Conservation (phyloP, 2,329 filamentous ascomycete genomes). For the Fusarium subglutinans region DNA sequence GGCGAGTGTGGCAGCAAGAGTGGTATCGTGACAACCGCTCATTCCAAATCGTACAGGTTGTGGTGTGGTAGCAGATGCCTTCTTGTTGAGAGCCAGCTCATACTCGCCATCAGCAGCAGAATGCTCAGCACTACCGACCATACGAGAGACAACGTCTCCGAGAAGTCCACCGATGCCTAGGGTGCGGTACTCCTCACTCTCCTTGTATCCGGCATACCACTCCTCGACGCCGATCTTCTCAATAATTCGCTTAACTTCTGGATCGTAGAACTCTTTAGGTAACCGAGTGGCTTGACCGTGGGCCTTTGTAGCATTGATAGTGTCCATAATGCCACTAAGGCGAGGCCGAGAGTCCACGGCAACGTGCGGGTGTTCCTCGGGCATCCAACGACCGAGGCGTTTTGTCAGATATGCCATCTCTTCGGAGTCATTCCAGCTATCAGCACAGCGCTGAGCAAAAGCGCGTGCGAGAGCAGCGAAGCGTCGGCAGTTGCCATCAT, state of each 20-base stretch:
- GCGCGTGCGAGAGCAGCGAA: constrained; percentile 75
- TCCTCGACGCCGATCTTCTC: constrained; percentile 85
- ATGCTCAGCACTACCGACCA: constrained; percentile 72
- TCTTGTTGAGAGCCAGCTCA: constrained; percentile 52
- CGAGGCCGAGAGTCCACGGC: constrained; percentile 86
- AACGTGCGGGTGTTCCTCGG: constrained; percentile 70
- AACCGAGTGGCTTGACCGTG: constrained; percentile 79
- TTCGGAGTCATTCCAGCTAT: constrained; percentile 77
- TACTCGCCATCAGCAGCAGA: constrained; percentile 63
- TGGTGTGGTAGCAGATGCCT: constrained; percentile 45
- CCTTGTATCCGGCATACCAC: constrained; percentile 89
- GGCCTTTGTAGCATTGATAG: constrained; percentile 86
- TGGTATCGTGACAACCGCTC: constrained; percentile 93
- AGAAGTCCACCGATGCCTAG: constrained; percentile 87
- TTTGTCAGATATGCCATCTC: constrained; percentile 88
- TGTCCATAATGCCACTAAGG: constrained; percentile 92
- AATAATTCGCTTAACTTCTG: constrained; percentile 73
- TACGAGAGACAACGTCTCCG: constrained; percentile 82
- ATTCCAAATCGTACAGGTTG: constrained; percentile 76
- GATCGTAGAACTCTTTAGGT: constrained; percentile 88
- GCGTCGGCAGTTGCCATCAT: constrained; percentile 77
- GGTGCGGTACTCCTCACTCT: constrained; percentile 86
- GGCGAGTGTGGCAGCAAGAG: constrained; percentile 79
- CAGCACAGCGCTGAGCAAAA: constrained; percentile 76
- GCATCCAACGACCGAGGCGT: constrained; percentile 87